Evolutionary conservation across 2,329 filamentous ascomycete genomes (phyloP), one percentile per base, ranked within the genome.

Genomic region (Calonectria leucothoes): DNA sequence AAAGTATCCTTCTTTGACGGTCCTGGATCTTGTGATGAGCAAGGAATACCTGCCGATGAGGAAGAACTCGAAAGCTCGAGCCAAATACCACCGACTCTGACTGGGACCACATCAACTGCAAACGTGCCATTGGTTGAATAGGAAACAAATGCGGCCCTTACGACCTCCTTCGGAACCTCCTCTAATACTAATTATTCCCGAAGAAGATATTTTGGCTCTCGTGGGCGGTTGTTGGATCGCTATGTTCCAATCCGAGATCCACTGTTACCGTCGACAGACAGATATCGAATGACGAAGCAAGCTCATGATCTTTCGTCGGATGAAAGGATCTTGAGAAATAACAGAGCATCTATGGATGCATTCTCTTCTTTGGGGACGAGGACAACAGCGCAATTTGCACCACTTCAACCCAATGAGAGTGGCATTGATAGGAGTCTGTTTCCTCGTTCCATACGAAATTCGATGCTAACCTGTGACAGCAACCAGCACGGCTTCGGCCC

Each of bases 241-340:
- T 91, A 90, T 75, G 83, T 91, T 6, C 87, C 89, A 15, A 81
- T 81, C 11, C 83, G 88, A 72, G 82, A 86, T 42, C 74, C 78
- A 17, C 72, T 74, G 0, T 81, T 83, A 23, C 80, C 86, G 1
- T 79, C 82, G 3, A 80, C 82, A 3, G 87, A 91, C 66, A 87
- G 85, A 64, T 89, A 88, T 73, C 85, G 84, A 61, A 86, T 86
- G 14, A 86, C 83, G 31, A 89, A 88, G 79, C 79, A 82, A 14
- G 76, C 84, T 2, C 79, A 85, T 23, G 82, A 86, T 31, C 81
- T 91, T 49, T 87, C 87, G 0, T 71, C 82, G 1, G 76, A 81
- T 0, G 89, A 91, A 76, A 86, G 83, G 49, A 72, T 90, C 11
- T 78, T 86, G 15, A 87, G 89, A 37, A 85, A 86, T 61, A 83